Base-by-base conservation (phyloP, 2,329 filamentous ascomycete genomes). In the Pseudogymnoascus verrucosus region DNA sequence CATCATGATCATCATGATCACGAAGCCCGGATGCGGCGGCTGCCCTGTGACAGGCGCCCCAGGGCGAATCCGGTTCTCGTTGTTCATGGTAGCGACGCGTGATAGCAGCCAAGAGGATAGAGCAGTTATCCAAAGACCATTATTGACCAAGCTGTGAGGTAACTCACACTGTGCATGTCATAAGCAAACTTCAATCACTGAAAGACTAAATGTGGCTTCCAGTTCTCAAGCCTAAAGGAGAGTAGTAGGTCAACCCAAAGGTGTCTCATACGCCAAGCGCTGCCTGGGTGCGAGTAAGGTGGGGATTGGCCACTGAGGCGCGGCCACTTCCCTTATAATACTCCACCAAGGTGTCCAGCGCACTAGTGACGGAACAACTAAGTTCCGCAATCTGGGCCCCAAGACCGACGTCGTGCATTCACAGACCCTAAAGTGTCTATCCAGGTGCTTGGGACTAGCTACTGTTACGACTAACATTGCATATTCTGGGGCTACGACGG, bases 1-100 rank as follows among this genome's bases (percentile, higher is more conserved):
- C 42, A 74, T 68, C 44, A 73, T 66, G 62, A 73, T 61, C 63
- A 72, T 65, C 51, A 73, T 67, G 37, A 73, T 62, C 57, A 72
- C 44, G 14, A 73, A 60, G n/a, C 68, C 59, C 21, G 59, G 59
- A 61, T 39, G 59, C 34, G 59, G 59, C 21, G 59, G 59, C 36
- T 42, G 36, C 36, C 59, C 59, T 40, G 59, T 42, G 36, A 40
- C 36, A n/a, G 39, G 36, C 8, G 36, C 34, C 4, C 39, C 36
- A 11, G 34, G 36, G 59, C 59, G 59, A 31, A 42, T 40, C 39
- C 36, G 34, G 8, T 39, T 39, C 34, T 61, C 59, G 36, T 40
- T 61, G 19, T 61, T 61, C 36, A 61, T 61, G 39, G 21, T 61
- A 36, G 59, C 51, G 51, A 57, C 51, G 47, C 28, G 51, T 57